Conservation (phyloP, 768 basidiomycete species). For the Boletus eberwhitei region DNA sequence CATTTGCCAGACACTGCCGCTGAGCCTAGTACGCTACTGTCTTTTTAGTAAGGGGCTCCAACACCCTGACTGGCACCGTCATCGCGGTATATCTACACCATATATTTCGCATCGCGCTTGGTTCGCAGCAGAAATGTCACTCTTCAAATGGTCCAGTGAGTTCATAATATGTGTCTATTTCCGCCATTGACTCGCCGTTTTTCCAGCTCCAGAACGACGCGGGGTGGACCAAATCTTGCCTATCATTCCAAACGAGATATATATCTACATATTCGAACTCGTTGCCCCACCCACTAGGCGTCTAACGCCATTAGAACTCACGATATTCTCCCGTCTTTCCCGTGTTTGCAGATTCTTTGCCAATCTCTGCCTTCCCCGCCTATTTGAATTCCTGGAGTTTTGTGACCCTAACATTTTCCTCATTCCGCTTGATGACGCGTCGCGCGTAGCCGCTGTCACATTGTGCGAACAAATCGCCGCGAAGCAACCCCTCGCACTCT, state of each 20-base stretch:
- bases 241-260: conserved; percentile 45
- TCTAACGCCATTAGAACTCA: conserved; percentile 8
- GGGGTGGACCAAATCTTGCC: conserved; percentile 11
- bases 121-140: background rate
- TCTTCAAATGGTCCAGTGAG: conserved; percentile 10
- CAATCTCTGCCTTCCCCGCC: conserved; percentile 36
- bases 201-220: conserved; percentile 28
- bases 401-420: conserved; percentile 15
- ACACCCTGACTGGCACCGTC: too few relatives aligned
- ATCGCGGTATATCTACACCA: too few relatives aligned
- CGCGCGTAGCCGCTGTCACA: background rate
- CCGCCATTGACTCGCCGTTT: background rate
- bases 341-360: conserved; percentile 44
- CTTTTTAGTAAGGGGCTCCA: too few relatives aligned
- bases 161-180: background rate
- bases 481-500: conserved; percentile 25
- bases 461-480: conserved; percentile 31
- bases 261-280: conserved; percentile 39
- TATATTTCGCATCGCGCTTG: background rate
- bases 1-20: too few relatives aligned
- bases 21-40: too few relatives aligned
- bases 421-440: background rate
- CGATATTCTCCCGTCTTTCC: conserved; percentile 29
- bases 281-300: conserved; percentile 20
- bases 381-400: conserved; percentile 34